Conservation (phyloP, 2,329 filamentous ascomycete genomes). For the Stemphylium lycopersici region DNA sequence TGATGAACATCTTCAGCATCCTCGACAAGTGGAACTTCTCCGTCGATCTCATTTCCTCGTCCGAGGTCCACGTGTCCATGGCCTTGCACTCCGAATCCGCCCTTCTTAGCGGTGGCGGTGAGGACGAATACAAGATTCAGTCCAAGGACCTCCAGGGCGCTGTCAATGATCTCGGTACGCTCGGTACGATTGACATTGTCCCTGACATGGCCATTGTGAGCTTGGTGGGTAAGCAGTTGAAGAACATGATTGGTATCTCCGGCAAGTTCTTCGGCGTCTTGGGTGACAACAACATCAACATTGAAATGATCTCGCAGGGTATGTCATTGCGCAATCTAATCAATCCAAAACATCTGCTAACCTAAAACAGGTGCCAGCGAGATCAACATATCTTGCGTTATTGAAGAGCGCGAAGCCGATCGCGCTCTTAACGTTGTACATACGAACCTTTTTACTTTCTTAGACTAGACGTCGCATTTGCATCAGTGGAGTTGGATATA, state of each 20-base stretch:
- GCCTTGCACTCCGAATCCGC: slow-evolving; percentile 82
- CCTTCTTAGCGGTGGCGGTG: slow-evolving; percentile 55
- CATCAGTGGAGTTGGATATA: slow-evolving; percentile 38
- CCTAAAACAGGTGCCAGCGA: slow-evolving; percentile 80
- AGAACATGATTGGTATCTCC: slow-evolving; percentile 92
- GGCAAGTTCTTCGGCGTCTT: slow-evolving; percentile 94
- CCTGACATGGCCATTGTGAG: slow-evolving; percentile 94
- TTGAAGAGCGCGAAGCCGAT: slow-evolving; percentile 87
- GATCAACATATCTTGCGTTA: slow-evolving; percentile 98
- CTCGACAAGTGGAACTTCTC: slow-evolving; percentile 85
- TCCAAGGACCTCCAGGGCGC: slow-evolving; percentile 56
- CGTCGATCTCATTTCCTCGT: slow-evolving; percentile 95
- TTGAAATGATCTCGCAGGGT: slow-evolving; percentile 99
- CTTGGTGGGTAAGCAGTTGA: slow-evolving; percentile 93
- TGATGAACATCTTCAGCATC: slow-evolving; percentile 91
- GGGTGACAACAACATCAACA: slow-evolving; percentile 91
- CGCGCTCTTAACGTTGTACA: slow-evolving; percentile 95
- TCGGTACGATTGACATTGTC: slow-evolving; percentile 89
- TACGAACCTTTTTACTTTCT: slow-evolving; percentile 94
- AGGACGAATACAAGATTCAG: slow-evolving; percentile 57
- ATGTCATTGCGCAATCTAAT: slow-evolving; percentile 34
- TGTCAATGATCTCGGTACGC: slow-evolving; percentile 74
- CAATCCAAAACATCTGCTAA: neutral
- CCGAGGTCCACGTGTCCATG: slow-evolving; percentile 97
- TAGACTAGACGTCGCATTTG: slow-evolving; percentile 64